phyloP scores from a whole-genome alignment of 352 stramenopile genomes.

The Phytophthora aleatoria region DNA sequence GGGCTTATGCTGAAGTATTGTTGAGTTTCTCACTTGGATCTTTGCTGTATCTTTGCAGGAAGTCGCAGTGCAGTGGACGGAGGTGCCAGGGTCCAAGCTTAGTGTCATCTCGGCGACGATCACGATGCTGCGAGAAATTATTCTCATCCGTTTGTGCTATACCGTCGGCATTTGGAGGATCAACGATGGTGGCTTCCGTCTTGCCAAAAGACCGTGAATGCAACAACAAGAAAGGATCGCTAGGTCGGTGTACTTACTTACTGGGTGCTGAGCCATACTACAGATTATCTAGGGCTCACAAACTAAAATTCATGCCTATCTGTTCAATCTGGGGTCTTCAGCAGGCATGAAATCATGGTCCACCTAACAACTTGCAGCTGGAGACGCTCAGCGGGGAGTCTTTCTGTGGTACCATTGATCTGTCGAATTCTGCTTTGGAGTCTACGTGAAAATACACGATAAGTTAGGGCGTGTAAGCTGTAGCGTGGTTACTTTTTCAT shows the following conservation, averaged over 20 bases:
- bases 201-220: conserved; percentile 37
- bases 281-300: conserved; percentile 15
- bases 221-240: conserved; percentile 18
- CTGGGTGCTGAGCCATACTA: conserved; percentile 2
- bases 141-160: conserved; percentile 92
- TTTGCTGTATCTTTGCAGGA: conserved; percentile 57
- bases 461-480: too few relatives aligned
- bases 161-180: conserved; percentile 87
- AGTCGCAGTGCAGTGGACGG: conserved; percentile 91
- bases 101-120: conserved; percentile 89
- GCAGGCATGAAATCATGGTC: not conserved
- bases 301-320: conserved; percentile 17
- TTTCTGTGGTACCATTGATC: conserved; percentile 16
- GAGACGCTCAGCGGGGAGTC: not conserved
- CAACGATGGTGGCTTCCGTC: conserved; percentile 69
- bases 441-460: conserved; percentile 2
- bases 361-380: not conserved
- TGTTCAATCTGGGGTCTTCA: conserved; percentile 2
- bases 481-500: not conserved
- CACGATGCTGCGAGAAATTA: conserved; percentile 93
- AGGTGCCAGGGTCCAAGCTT: conserved; percentile 92
- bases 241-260: conserved; percentile 20
- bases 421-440: conserved; percentile 9
- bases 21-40: conserved; percentile 1
- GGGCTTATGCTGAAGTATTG: not conserved